Evolutionary conservation across 2,329 filamentous ascomycete genomes (phyloP), one percentile per base, ranked within the genome.

Genomic region (Penicillium concentricum): DNA sequence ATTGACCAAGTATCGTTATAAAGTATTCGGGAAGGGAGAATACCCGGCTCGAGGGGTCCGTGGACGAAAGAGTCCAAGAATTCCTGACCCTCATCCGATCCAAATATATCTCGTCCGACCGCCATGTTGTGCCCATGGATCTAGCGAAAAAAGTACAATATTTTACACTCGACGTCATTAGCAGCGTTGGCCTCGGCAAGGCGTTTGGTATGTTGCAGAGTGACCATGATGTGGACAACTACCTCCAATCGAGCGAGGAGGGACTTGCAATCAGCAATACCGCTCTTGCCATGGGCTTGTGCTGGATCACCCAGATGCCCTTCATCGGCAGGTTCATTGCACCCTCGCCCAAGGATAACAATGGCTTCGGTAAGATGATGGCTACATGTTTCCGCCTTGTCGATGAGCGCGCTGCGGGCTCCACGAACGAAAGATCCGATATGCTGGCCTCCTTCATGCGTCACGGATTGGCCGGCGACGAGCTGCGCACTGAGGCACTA

Each of bases 121-220:
- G 46, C 16, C 51, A 56, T 16, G 34, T 67, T 9, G 54, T 61
- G 8, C 67, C 70, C 1, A 61, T 84, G 63, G 81, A 84, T 55
- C 65, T 81, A 50, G 78, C 75, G 3, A 69, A 70, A 6, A 81
- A 82, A 58, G 74, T 77, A 3, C 80, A 82, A 41, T 84, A 76
- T 70, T 80, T 85, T 53, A 82, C 82, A 0, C 70, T 85, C 5
- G 84, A 86, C 56, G 78, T 84, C 38, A 83, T 86, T 60, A 81
- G 77, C 34, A 76, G 78, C 42, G 66, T 86, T 5, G 80, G 79
- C 0, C 80, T 84, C 43, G 83, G 82, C 12, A 64, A 74, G 54
- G 57, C 78, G 4, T 80, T 82, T 56, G 76, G 79, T n/a, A 75
- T 78, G 62, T 70, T 82, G 34, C 61, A 71, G 9, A 71, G 70